These are phyloP conservation scores for Dioszegia crocea DNA, from an alignment of 768 basidiomycete species.

Conservation along the genomic window DNA sequence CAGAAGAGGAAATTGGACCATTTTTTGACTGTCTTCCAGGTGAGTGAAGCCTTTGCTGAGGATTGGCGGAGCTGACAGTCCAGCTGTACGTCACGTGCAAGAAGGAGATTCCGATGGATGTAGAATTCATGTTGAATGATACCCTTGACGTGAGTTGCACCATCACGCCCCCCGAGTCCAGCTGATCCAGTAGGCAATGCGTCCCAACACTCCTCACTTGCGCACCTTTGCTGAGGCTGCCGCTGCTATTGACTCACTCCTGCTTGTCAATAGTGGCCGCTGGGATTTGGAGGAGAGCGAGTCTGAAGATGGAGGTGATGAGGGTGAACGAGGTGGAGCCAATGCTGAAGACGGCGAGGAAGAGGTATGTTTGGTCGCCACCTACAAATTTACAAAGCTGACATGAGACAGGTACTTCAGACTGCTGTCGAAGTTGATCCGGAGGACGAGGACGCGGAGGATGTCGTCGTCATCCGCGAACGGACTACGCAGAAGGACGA, in stretches of 20 bases:
- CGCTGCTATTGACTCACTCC: constrained; percentile 81
- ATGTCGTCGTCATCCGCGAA: constrained; percentile 62
- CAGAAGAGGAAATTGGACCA: constrained; percentile 90
- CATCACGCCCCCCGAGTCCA: not conserved
- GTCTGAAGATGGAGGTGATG: constrained; percentile 45
- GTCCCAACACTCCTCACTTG: constrained; percentile 68
- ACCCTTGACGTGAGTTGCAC: constrained; percentile 70
- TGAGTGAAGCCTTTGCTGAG: constrained; percentile 46
- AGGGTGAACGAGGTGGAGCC: constrained; percentile 56
- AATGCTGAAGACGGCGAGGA: constrained; percentile 55
- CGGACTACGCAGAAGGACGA: constrained; percentile 65
- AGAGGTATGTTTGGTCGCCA: constrained; percentile 21
- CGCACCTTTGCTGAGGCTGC: constrained; percentile 84
- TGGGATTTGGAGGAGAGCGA: constrained; percentile 25
- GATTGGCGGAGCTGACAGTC: not conserved
- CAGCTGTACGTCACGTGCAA: constrained; percentile 86
- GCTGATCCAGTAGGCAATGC: constrained; percentile 62
- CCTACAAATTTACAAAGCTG: not conserved
- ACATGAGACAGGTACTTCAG: not conserved
- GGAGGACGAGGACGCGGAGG: constrained; percentile 67
- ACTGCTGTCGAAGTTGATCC: not conserved
- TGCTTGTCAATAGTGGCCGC: constrained; percentile 50
- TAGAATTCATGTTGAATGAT: constrained; percentile 94
- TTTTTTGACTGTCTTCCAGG: constrained; percentile 91
- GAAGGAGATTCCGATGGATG: constrained; percentile 86